Conservation (phyloP, 305 asterid genomes). For the Solanum chacoense region DNA sequence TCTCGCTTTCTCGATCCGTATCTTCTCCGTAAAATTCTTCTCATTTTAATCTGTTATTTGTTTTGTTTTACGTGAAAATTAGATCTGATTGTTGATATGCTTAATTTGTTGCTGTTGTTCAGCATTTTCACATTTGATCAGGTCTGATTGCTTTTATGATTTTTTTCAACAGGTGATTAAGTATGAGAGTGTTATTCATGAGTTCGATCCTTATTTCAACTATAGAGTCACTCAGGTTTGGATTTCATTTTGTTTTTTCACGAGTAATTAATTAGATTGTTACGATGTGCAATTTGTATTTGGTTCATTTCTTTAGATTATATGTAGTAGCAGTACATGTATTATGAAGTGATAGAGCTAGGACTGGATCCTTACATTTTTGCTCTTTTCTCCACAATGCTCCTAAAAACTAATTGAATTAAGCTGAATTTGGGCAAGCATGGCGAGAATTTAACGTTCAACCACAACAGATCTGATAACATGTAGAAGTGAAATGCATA, state of each 20-base stretch:
- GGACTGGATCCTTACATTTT: neutral
- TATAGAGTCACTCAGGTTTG: slow-evolving; percentile 99
- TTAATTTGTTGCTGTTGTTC: neutral
- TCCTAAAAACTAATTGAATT: neutral
- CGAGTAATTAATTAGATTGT: neutral
- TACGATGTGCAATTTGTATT: neutral
- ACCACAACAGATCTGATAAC: neutral
- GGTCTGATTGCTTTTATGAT: neutral
- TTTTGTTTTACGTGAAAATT: neutral
- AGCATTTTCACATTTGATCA: slow-evolving; percentile 1
- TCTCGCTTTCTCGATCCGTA: slow-evolving; percentile 99
- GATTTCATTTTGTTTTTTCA: neutral
- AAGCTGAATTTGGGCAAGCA: neutral
- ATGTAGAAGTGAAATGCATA: neutral
- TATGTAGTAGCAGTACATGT: neutral
- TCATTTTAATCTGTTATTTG: neutral
- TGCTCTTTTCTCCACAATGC: neutral
- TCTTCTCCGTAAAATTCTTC: slow-evolving; percentile 58
- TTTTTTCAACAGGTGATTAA: slow-evolving; percentile 66
- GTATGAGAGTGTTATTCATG: slow-evolving; percentile 98
- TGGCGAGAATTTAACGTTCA: neutral
- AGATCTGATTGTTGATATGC: slow-evolving; percentile 11
- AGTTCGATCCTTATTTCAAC: slow-evolving; percentile 98
- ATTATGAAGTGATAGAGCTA: neutral
- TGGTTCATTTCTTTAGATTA: neutral